phyloP scores from a whole-genome alignment of 805 yeast genomes.

The Ogataea neopini region DNA sequence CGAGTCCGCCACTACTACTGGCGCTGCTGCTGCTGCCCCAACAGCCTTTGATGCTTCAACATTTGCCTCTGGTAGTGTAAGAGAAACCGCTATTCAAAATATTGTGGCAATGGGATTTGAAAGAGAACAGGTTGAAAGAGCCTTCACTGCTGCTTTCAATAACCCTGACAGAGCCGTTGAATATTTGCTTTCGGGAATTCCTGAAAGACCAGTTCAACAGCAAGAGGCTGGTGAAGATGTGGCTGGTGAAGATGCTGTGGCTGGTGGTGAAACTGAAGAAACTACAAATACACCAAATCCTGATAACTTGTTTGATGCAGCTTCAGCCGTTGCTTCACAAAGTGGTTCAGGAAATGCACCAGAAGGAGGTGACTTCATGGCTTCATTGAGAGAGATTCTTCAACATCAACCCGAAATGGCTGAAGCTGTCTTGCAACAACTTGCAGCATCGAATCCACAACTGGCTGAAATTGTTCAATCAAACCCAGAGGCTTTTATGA shows the following conservation, averaged over 20 bases:
- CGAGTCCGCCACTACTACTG: slow-evolving; percentile 24
- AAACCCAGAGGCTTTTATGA: slow-evolving; percentile 88
- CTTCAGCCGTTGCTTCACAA: slow-evolving; percentile 33
- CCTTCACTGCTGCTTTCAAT: slow-evolving; percentile 92
- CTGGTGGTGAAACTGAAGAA: slow-evolving; percentile 31
- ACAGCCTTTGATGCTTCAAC: slow-evolving; percentile 46
- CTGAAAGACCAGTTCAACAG: slow-evolving; percentile 44
- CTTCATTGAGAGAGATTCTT: slow-evolving; percentile 72
- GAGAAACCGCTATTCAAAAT: slow-evolving; percentile 75
- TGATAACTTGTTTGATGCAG: slow-evolving; percentile 56
- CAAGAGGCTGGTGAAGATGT: slow-evolving; percentile 16
- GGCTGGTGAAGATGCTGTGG: slow-evolving; percentile 16
- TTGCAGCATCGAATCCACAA: slow-evolving; percentile 82
- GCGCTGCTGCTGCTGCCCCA: slow-evolving; percentile 25
- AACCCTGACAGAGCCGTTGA: slow-evolving; percentile 99
- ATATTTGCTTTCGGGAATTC: slow-evolving; percentile 86
- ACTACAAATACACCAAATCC: slow-evolving; percentile 37
- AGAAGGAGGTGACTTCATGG: slow-evolving; percentile 41
- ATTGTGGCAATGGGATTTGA: slow-evolving; percentile 97
- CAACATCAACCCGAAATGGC: slow-evolving; percentile 86
- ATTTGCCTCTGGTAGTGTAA: slow-evolving; percentile 73
- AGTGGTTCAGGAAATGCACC: slow-evolving; percentile 35
- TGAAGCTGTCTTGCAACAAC: slow-evolving; percentile 78
- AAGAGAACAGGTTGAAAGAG: slow-evolving; percentile 82
- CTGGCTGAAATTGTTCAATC: slow-evolving; percentile 75